Evolutionary conservation across 371 early-diverging fungal genomes (phyloP).

Genomic region (Haplosporangium sp.): DNA sequence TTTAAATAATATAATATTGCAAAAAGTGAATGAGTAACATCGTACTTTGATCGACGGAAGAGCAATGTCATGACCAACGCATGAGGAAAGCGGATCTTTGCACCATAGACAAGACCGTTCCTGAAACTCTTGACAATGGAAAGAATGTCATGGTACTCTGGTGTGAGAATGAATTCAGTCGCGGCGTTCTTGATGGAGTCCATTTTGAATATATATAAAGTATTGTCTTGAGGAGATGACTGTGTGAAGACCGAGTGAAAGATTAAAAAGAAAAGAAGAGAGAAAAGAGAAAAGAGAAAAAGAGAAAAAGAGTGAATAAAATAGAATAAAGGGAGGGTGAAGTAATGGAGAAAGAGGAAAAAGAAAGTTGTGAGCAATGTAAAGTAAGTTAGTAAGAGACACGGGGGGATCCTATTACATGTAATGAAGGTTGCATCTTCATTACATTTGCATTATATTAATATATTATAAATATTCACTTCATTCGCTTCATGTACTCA

Average conservation of each 20-base stretch:
- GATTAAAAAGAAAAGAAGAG: neutral
- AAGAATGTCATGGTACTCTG: conserved; percentile 83
- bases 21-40: neutral
- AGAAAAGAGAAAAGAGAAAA: conserved; percentile 4
- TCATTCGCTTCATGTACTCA: no score
- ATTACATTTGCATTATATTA: no score
- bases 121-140: conserved; percentile 94
- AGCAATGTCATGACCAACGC: conserved; percentile 97
- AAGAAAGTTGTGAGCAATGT: neutral
- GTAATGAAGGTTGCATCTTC: no score
- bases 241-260: neutral
- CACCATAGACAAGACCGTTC: conserved; percentile 97
- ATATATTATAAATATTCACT: no score
- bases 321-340: neutral
- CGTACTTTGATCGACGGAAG: conserved; percentile 89
- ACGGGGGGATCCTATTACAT: no score
- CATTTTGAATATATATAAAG: conserved; percentile 12
- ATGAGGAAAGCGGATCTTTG: conserved; percentile 97
- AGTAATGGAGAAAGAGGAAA: neutral
- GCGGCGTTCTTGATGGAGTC: conserved; percentile 60
- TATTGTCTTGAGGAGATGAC: neutral
- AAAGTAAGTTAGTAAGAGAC: neutral
- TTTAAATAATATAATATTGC: no score
- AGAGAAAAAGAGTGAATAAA: neutral
- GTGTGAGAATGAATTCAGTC: conserved; percentile 71